Evolutionary conservation across 192 early-diverging fungal genomes (phyloP).

Genomic region (Coemansia sp.): DNA sequence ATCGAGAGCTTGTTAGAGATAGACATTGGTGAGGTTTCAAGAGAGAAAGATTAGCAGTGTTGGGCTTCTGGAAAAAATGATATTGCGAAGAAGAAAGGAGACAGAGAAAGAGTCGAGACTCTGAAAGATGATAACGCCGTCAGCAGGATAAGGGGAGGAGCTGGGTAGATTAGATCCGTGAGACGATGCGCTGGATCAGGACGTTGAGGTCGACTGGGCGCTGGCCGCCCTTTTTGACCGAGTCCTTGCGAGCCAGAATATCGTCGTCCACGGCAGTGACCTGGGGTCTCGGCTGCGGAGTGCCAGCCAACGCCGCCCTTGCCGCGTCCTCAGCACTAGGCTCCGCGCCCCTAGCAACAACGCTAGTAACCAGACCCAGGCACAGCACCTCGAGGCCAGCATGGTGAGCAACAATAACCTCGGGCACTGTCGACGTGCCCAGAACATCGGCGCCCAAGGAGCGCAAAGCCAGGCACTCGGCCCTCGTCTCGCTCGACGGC

Average conservation of each 20-base stretch:
- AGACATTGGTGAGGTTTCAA: constrained; percentile 26
- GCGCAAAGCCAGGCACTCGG: constrained; percentile 74
- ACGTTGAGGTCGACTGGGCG: constrained; percentile 36
- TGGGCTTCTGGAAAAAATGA: background rate
- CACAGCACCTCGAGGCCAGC: constrained; percentile 78
- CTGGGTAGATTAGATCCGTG: constrained; percentile 20
- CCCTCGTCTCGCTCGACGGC: constrained; percentile 87
- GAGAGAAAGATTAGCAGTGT: background rate
- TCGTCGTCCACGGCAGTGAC: constrained; percentile 25
- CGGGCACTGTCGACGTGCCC: constrained; percentile 88
- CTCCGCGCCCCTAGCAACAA: constrained; percentile 45
- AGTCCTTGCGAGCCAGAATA: constrained; percentile 31
- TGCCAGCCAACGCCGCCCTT: constrained; percentile 25
- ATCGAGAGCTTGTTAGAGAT: constrained; percentile 82
- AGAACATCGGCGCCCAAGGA: constrained; percentile 75
- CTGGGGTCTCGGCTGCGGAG: constrained; percentile 11
- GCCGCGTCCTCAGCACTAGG: constrained; percentile 42
- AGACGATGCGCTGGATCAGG: constrained; percentile 32
- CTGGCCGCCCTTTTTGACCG: constrained; percentile 47
- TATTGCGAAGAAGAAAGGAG: background rate
- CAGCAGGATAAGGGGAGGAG: constrained; percentile 2
- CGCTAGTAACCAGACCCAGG: constrained; percentile 77
- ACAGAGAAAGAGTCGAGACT: background rate
- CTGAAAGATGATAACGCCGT: background rate
- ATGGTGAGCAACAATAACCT: constrained; percentile 84